Evolutionary conservation across 805 yeast genomes (phyloP), one percentile per base, ranked within the genome.

Genomic region (Kluyveromyces lactis): DNA sequence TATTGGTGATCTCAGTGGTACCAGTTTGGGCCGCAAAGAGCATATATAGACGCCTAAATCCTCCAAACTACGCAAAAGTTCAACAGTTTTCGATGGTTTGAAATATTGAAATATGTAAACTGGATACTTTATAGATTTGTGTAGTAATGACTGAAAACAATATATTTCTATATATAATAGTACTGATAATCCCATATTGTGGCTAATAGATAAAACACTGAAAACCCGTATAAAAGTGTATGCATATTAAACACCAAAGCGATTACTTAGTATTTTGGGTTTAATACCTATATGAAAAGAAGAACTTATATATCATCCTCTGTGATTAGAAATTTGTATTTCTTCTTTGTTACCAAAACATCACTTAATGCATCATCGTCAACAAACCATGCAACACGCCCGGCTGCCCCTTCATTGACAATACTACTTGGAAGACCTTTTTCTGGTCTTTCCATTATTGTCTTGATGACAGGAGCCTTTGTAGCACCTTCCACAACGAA

Each of bases 401-500:
- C 97, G 1, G 95, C 95, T n/a, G 96, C 95, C 23, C 85, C 84
- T 63, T 87, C 97, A 57, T 89, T 89, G 40, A 90, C 95, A 42
- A 90, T 81, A 44, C 92, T 79, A 45, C 92, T 83, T 27, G 98
- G 98, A 43, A 90, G 72, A 1, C 95, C 96, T 67, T 87, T 87
- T 58, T 92, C 97, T 2, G 97, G 97, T 56, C 96, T 76, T 66
- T 90, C 97, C 86, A 90, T 83, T 42, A 90, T 89, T 10, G 81
- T 84, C 56, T 86, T 80, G 56, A 90, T 75, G 39, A 90, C 80
- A 3, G 95, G 95, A 2, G 96, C 96, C 64, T 90, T 90, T 18
- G 95, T 86, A 33, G 89, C 77, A 50, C 98, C 98, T 66, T 90
- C 96, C 4, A 92, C 97, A 29, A 90, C 97, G 60, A 90, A 90